These are phyloP conservation scores for Salicornia ramosissima DNA, from an alignment of 148 eudicot species.

Conservation along the genomic window DNA sequence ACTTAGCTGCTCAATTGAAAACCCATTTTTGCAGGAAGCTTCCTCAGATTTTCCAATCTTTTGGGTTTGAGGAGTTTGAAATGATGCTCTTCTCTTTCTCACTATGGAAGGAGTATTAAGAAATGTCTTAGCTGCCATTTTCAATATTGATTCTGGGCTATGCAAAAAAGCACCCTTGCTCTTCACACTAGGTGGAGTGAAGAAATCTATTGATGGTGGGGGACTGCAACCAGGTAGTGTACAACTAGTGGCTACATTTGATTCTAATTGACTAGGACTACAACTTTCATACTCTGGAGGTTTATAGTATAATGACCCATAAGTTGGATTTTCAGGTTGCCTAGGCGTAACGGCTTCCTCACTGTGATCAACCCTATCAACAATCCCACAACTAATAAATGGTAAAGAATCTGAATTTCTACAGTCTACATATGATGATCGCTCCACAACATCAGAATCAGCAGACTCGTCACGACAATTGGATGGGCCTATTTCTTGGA, in stretches of 20 bases:
- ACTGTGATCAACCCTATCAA: constrained; percentile 30
- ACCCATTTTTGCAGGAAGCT: constrained; percentile 30
- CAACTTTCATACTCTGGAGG: constrained; percentile 46
- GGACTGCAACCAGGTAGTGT: constrained; percentile 30
- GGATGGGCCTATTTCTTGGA: constrained; percentile 29
- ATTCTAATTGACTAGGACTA: constrained; percentile 33
- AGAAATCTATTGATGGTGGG: constrained; percentile 37
- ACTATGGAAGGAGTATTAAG: constrained; percentile 83
- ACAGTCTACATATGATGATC: constrained; percentile 25
- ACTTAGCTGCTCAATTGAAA: constrained; percentile 19
- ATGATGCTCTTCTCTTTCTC: constrained; percentile 58
- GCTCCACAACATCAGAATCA: constrained; percentile 38
- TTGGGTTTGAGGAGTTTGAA: constrained; percentile 29
- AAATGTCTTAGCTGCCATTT: constrained; percentile 73
- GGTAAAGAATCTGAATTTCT: constrained; percentile 23
- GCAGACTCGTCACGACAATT: constrained; percentile 39
- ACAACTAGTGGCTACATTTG: constrained; percentile 30
- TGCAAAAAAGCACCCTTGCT: constrained; percentile 32
- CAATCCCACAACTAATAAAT: constrained; percentile 28
- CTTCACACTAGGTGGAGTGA: constrained; percentile 77
- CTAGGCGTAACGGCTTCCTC: constrained; percentile 32
- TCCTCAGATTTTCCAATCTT: constrained; percentile 29
- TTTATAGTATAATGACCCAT: constrained; percentile 54
- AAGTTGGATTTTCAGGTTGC: constrained; percentile 31
- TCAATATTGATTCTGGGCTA: constrained; percentile 76